A percentile compares a stretch with the other conserved stretches of the same genome.
phyloP scores from a whole-genome alignment of 2,329 filamentous ascomycete genomes.

The Trichophyton rubrum region DNA sequence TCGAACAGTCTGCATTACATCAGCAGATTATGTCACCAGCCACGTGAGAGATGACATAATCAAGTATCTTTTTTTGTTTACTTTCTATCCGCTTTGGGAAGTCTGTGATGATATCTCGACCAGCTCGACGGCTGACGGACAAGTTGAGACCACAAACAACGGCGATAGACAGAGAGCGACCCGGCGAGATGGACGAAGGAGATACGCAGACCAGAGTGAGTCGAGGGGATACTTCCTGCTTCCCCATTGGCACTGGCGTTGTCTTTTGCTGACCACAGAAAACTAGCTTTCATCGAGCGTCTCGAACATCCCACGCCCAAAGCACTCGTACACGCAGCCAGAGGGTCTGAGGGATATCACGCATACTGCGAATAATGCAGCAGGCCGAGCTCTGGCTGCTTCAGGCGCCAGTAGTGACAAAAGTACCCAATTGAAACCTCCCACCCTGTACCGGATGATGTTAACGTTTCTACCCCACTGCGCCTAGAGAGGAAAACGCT shows the following conservation, averaged over 20 bases:
- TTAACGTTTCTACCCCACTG: background rate
- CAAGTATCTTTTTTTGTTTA: background rate
- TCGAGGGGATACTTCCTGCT: background rate
- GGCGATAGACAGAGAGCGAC: background rate
- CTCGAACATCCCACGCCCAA: conserved; percentile 4
- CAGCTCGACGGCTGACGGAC: background rate
- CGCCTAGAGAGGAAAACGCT: conserved; percentile 25
- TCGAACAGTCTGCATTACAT: background rate
- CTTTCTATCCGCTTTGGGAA: background rate
- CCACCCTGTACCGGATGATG: background rate
- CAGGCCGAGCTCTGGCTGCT: conserved; percentile 6
- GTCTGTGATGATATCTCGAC: background rate
- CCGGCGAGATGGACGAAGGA: background rate
- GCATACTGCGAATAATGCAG: conserved; percentile 41
- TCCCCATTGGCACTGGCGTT: no score
- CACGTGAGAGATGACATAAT: background rate
- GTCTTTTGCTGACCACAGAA: background rate
- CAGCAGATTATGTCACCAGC: background rate
- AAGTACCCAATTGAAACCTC: background rate
- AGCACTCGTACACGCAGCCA: conserved; percentile 13
- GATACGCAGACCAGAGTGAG: background rate
- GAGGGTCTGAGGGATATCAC: conserved; percentile 39
- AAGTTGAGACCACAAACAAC: background rate
- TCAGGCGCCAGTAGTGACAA: background rate
- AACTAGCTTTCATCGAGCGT: background rate